These are phyloP conservation scores for Knoxdaviesia capensis DNA, from an alignment of 2,329 filamentous ascomycete species.

Conservation along the genomic window DNA sequence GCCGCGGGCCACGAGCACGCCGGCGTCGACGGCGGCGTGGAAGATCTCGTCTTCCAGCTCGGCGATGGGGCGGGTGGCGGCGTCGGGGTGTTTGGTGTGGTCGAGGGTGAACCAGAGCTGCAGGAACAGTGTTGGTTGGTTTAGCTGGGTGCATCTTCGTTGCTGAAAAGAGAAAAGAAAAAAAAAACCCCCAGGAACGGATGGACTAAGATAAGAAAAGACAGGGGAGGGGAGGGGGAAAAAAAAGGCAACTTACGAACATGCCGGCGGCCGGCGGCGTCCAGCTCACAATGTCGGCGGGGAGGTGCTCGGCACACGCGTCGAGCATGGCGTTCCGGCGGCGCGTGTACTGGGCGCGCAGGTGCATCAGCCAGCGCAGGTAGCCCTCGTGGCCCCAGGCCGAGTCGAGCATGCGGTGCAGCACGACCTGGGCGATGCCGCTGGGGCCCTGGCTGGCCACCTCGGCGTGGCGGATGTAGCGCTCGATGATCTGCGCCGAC, in stretches of 20 bases:
- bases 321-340: constrained; percentile 58
- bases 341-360: constrained; percentile 63
- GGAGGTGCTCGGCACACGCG: constrained; percentile 63
- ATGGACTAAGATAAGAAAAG: neutral
- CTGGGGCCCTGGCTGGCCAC: constrained; percentile 68
- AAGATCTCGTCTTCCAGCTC: constrained; percentile 80
- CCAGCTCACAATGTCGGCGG: constrained; percentile 59
- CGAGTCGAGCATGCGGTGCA: constrained; percentile 84
- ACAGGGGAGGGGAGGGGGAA: neutral
- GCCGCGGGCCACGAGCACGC: constrained; percentile 64
- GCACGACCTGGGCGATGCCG: constrained; percentile 63
- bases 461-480: constrained; percentile 67
- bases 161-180: neutral
- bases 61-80: constrained; percentile 28
- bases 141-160: neutral
- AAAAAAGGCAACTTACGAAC: constrained; percentile 49
- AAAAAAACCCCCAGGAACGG: too few relatives aligned
- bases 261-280: constrained; percentile 68
- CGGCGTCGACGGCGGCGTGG: constrained; percentile 49
- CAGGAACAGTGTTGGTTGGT: neutral
- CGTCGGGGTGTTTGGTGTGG: constrained; percentile 42
- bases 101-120: constrained; percentile 58
- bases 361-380: constrained; percentile 68
- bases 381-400: constrained; percentile 88
- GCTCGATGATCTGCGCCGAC: constrained; percentile 64